phyloP scores from a whole-genome alignment of 148 eudicot genomes.

The Arbutus unedo region DNA sequence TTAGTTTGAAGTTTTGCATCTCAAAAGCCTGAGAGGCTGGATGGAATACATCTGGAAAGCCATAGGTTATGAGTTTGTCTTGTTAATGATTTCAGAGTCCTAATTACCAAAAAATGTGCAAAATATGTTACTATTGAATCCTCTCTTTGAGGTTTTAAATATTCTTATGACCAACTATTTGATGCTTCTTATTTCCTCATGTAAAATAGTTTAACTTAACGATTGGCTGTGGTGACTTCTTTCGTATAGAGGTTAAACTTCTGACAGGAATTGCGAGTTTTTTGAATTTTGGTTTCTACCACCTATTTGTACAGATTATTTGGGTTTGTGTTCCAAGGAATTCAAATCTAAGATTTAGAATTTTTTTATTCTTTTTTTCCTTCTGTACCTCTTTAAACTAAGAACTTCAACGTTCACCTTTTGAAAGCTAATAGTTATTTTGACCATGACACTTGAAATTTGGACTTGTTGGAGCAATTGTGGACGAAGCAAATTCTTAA shows the following conservation, averaged over 20 bases:
- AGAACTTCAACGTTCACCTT: too few relatives aligned
- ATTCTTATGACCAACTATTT: neutral
- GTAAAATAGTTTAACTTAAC: neutral
- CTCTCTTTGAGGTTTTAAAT: neutral
- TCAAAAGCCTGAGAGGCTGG: neutral
- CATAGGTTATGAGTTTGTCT: neutral
- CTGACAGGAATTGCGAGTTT: too few relatives aligned
- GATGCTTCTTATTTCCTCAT: neutral
- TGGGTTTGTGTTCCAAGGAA: too few relatives aligned
- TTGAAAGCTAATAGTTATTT: neutral
- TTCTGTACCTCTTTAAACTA: too few relatives aligned
- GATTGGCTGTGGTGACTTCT: neutral
- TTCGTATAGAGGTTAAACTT: neutral
- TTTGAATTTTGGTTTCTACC: too few relatives aligned
- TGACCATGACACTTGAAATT: neutral
- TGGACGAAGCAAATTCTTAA: neutral
- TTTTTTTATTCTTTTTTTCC: too few relatives aligned
- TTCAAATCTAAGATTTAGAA: too few relatives aligned
- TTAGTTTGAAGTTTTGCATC: neutral
- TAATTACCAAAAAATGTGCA: neutral
- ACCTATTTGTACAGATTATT: too few relatives aligned
- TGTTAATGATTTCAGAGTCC: neutral
- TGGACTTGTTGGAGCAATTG: too few relatives aligned
- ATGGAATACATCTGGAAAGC: neutral
- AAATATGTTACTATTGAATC: neutral